These are phyloP conservation scores for Podospora appendiculata DNA, from an alignment of 495 filamentous ascomycete genomes.

Conservation along the genomic window DNA sequence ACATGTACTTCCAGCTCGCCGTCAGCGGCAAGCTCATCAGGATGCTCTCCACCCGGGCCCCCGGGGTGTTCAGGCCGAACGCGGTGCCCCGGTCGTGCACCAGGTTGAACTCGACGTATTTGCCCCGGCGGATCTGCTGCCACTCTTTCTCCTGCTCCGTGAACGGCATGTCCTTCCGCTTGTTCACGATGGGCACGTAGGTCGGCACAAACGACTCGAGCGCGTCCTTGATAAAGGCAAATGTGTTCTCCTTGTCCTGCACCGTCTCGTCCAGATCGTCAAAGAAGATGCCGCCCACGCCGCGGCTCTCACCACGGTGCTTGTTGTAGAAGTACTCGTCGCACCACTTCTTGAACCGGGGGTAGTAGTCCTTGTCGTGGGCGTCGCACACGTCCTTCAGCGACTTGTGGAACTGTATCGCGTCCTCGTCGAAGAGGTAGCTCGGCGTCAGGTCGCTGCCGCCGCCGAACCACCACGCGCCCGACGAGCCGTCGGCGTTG, in stretches of 20 bases:
- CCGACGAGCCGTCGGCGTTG: conserved; percentile 60
- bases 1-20: conserved; percentile 94
- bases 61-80: conserved; percentile 90
- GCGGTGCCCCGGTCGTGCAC: conserved; percentile 94
- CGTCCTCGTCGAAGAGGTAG: conserved; percentile 96
- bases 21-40: conserved; percentile 94
- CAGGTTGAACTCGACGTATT: conserved; percentile 98
- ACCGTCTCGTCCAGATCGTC: conserved; percentile 87
- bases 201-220: conserved; percentile 82
- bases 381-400: conserved; percentile 91
- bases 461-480: conserved; percentile 96
- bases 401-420: conserved; percentile 88
- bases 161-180: conserved; percentile 84
- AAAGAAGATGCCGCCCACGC: conserved; percentile 96
- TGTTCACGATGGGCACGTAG: conserved; percentile 82
- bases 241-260: conserved; percentile 76
- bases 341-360: conserved; percentile 96
- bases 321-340: conserved; percentile 94
- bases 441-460: conserved; percentile 89
- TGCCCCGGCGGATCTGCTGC: conserved; percentile 88
- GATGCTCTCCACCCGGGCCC: conserved; percentile 89
- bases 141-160: conserved; percentile 81
- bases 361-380: conserved; percentile 88
- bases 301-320: conserved; percentile 82
- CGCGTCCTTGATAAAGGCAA: conserved; percentile 82